A percentile compares a stretch with the other conserved stretches of the same genome.
Evolutionary conservation across 2,329 filamentous ascomycete genomes (phyloP).

Genomic region (Penicillium sp.): DNA sequence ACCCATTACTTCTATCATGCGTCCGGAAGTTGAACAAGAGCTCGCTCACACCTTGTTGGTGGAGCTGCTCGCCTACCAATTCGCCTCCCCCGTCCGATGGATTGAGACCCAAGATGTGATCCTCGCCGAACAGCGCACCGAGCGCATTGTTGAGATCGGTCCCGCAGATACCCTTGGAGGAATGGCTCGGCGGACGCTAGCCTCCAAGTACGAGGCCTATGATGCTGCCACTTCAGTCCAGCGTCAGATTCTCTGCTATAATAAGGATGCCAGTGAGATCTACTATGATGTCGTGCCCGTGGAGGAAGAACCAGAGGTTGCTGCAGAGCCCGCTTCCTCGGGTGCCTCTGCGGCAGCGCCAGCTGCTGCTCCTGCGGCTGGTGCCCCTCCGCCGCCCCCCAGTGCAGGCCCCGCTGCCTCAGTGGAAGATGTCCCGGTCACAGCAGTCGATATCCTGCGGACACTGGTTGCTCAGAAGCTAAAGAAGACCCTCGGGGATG

Average conservation of each 20-base stretch:
- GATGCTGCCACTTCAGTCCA: slow-evolving; percentile 96
- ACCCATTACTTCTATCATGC: slow-evolving; percentile 63
- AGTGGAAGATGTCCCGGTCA: slow-evolving; percentile 81
- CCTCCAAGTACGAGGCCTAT: slow-evolving; percentile 97
- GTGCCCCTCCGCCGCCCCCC: slow-evolving; percentile 59
- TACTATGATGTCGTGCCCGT: slow-evolving; percentile 98
- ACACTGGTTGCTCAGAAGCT: slow-evolving; percentile 93
- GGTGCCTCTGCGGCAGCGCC: slow-evolving; percentile 42
- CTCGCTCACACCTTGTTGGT: slow-evolving; percentile 97
- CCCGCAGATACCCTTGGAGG: slow-evolving; percentile 94
- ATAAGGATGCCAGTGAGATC: slow-evolving; percentile 98
- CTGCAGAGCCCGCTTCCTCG: slow-evolving; percentile 36
- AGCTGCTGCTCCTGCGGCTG: slow-evolving; percentile 52
- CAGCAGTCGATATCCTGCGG: slow-evolving; percentile 85
- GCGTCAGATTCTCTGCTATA: slow-evolving; percentile 97
- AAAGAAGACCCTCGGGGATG: slow-evolving; percentile 86
- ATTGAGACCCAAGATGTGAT: slow-evolving; percentile 99
- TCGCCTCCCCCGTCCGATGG: slow-evolving; percentile 98
- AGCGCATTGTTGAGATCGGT: slow-evolving; percentile 96
- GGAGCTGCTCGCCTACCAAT: slow-evolving; percentile 98
- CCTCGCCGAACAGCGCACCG: slow-evolving; percentile 89
- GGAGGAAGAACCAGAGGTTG: slow-evolving; percentile 76
- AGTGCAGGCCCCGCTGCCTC: slow-evolving; percentile 83
- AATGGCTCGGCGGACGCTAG: slow-evolving; percentile 94
- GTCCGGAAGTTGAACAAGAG: slow-evolving; percentile 98